Evolutionary conservation across 768 basidiomycete genomes (phyloP).

Genomic region (Pleurotus tuoliensis): DNA sequence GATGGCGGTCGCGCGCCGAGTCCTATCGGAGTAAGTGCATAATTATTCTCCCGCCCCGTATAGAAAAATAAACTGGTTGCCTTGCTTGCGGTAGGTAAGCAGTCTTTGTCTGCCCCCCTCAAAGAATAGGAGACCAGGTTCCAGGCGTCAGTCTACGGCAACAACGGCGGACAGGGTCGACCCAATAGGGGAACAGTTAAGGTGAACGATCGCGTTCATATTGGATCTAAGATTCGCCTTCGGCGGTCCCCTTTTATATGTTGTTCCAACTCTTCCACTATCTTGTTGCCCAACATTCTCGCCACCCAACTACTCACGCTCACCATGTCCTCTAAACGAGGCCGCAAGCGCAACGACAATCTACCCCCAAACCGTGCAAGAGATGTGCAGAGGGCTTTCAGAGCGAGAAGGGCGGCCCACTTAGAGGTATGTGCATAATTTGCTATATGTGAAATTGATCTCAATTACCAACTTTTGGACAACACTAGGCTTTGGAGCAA

Average conservation of each 20-base stretch:
- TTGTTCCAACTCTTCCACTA: conserved; percentile 22
- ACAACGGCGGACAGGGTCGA: conserved; percentile 3
- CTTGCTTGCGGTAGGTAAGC: no score
- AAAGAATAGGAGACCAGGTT: background rate
- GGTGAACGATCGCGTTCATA: conserved; percentile 8
- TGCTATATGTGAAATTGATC: conserved; percentile 36
- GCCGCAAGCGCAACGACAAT: conserved; percentile 79
- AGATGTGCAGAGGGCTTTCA: conserved; percentile 87
- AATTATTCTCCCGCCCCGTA: no score
- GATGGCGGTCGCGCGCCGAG: background rate
- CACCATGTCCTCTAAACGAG: conserved; percentile 81
- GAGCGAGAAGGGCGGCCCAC: conserved; percentile 85
- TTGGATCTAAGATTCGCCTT: conserved; percentile 10
- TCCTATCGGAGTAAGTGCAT: no score
- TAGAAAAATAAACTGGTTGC: no score
- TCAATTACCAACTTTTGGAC: conserved; percentile 27
- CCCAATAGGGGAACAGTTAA: conserved; percentile 2
- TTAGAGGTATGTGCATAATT: conserved; percentile 54
- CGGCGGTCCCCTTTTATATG: conserved; percentile 36
- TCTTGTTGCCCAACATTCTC: conserved; percentile 20
- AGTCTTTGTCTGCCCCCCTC: background rate
- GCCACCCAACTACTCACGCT: conserved; percentile 26
- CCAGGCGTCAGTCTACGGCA: background rate
- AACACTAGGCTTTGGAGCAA: conserved; percentile 67
- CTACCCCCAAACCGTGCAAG: conserved; percentile 79